A percentile compares a stretch with the other conserved stretches of the same genome.
Evolutionary conservation across 1,284 basidiomycete genomes (phyloP).

Genomic region (Cryptococcus sp.): DNA sequence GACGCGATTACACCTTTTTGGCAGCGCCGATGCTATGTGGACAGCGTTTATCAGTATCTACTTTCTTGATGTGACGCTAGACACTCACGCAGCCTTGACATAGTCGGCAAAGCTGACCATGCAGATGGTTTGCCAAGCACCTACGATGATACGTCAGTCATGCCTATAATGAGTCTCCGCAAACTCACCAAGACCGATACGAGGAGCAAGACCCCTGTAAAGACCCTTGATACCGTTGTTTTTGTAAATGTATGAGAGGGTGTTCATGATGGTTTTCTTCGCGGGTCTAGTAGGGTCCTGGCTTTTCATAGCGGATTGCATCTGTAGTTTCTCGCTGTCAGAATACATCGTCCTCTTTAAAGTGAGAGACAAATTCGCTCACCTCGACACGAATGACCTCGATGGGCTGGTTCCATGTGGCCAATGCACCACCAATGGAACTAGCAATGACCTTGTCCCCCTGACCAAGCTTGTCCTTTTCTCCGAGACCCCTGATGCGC

Average conservation of each 20-base stretch:
- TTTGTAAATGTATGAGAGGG: constrained; percentile 87
- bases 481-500: constrained; percentile 56
- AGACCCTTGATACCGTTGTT: constrained; percentile 96
- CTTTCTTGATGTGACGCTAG: neutral
- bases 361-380: constrained; percentile 15
- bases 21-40: constrained; percentile 4
- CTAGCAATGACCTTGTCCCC: constrained; percentile 87
- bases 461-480: constrained; percentile 72
- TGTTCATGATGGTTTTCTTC: constrained; percentile 90
- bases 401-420: constrained; percentile 99
- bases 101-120: constrained; percentile 98
- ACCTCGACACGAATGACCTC: constrained; percentile 61
- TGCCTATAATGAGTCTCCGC: neutral
- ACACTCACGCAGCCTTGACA: constrained; percentile 73
- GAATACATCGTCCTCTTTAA: neutral
- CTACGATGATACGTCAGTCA: constrained; percentile 13
- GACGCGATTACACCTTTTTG: neutral
- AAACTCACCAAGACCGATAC: constrained; percentile 77
- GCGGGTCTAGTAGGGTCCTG: constrained; percentile 72
- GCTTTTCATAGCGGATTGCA: constrained; percentile 96
- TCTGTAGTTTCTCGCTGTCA: constrained; percentile 59
- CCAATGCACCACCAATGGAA: constrained; percentile 89
- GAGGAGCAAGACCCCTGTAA: constrained; percentile 95
- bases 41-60: neutral
- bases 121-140: constrained; percentile 64